A percentile compares a stretch with the other conserved stretches of the same genome.
phyloP scores from a whole-genome alignment of 441 rosid species.

The Euphorbia celastroides region DNA sequence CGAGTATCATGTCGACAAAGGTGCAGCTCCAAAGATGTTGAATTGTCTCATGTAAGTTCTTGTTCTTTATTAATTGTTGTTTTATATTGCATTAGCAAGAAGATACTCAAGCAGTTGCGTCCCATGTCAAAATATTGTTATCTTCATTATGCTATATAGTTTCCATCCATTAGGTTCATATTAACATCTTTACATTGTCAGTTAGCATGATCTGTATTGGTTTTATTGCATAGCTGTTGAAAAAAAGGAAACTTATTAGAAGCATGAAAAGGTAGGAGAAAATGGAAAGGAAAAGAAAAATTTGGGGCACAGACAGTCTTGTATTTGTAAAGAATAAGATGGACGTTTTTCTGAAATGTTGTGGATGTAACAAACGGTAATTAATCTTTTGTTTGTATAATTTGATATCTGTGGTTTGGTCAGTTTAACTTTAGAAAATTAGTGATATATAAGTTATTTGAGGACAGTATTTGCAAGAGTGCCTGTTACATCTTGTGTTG shows the following conservation, averaged over 20 bases:
- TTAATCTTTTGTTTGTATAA: not conserved
- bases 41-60: conserved; percentile 94
- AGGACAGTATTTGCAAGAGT: not conserved
- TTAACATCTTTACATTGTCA: not conserved
- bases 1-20: conserved; percentile 97
- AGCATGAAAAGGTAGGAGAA: not conserved
- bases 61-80: conserved; percentile 5
- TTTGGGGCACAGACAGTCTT: not conserved
- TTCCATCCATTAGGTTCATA: not conserved
- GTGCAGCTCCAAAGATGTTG: conserved; percentile 96
- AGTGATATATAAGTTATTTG: not conserved
- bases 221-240: not conserved
- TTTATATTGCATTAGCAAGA: not conserved
- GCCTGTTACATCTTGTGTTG: not conserved
- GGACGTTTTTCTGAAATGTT: not conserved
- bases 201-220: not conserved
- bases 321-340: not conserved
- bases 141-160: not conserved
- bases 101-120: not conserved
- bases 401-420: not conserved
- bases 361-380: not conserved
- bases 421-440: not conserved
- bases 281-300: not conserved
- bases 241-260: not conserved
- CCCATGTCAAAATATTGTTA: not conserved